Evolutionary conservation across 2,329 filamentous ascomycete species (phyloP).

Genomic region (Calcarisporium arbuscula): DNA sequence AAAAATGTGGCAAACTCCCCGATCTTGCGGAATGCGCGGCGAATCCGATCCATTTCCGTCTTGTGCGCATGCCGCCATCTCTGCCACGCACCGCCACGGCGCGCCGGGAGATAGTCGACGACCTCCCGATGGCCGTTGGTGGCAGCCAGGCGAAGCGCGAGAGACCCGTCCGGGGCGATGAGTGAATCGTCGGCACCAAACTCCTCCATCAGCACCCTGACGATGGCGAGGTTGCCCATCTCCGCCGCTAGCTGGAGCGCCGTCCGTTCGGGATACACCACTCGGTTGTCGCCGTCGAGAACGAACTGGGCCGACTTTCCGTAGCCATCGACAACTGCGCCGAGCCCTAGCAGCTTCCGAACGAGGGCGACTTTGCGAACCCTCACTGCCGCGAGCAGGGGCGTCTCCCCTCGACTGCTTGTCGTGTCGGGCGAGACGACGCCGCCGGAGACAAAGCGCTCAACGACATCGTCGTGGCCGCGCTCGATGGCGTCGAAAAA

Average conservation of each 20-base stretch:
- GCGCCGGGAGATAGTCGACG: slow-evolving; percentile 33
- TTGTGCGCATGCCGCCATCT: slow-evolving; percentile 28
- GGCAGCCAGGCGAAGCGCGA: slow-evolving; percentile 39
- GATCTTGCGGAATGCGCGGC: slow-evolving; percentile 17
- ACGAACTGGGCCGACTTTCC: slow-evolving; percentile 8
- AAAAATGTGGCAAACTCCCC: slow-evolving; percentile 17
- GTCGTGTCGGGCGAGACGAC: slow-evolving; percentile 32
- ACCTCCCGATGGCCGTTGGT: slow-evolving; percentile 33
- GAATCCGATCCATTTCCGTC: slow-evolving; percentile 19
- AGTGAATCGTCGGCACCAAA: slow-evolving; percentile 35
- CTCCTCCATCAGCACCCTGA: slow-evolving; percentile 32
- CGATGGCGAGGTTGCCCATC: slow-evolving; percentile 32
- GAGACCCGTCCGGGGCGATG: slow-evolving; percentile 38
- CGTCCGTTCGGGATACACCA: slow-evolving; percentile 24
- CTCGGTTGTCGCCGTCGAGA: slow-evolving; percentile 15
- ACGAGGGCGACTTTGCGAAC: slow-evolving; percentile 23
- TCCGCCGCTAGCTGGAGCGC: slow-evolving; percentile 38
- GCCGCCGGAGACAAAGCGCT: slow-evolving; percentile 23
- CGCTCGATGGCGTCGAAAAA: too few relatives aligned
- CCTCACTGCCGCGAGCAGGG: slow-evolving; percentile 29
- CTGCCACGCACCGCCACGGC: slow-evolving; percentile 30
- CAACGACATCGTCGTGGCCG: slow-evolving; percentile 21
- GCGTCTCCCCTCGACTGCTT: slow-evolving; percentile 21
- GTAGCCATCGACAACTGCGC: slow-evolving; percentile 26
- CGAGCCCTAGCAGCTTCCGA: slow-evolving; percentile 27